Conservation (phyloP, 208 protist species). For the Trypanosoma theileri region DNA sequence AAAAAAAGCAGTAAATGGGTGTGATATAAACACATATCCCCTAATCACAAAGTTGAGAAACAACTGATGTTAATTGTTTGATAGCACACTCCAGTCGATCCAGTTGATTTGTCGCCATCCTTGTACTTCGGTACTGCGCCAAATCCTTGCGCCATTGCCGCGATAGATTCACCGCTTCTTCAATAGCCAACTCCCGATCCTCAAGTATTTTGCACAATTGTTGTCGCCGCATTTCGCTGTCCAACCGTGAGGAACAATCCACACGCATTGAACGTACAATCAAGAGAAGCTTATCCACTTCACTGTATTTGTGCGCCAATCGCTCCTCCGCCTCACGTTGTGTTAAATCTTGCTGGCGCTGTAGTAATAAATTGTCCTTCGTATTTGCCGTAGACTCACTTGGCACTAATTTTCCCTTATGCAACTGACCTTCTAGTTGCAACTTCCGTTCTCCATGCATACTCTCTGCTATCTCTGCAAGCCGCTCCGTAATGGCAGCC, state of each 20-base stretch:
- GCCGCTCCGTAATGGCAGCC: constrained; percentile 41
- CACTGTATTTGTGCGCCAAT: constrained; percentile 22
- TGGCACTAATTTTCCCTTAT: neutral
- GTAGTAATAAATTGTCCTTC: neutral
- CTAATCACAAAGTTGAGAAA: constrained; percentile 3
- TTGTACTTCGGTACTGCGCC: neutral
- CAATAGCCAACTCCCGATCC: constrained; percentile 24
- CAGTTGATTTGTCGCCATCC: neutral
- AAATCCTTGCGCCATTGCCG: constrained; percentile 11
- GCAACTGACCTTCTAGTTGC: constrained; percentile 26
- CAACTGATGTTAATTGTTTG: constrained; percentile 17
- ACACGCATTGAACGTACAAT: constrained; percentile 21
- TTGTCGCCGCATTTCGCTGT: neutral
- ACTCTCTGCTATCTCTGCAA: constrained; percentile 57
- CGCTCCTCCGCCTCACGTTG: constrained; percentile 23
- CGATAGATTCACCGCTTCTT: constrained; percentile 23
- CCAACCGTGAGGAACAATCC: neutral
- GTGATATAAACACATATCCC: constrained; percentile 6
- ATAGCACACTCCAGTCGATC: constrained; percentile 22
- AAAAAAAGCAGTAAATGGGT: constrained; percentile 15
- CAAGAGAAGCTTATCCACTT: constrained; percentile 29
- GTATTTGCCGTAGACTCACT: neutral
- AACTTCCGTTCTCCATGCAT: constrained; percentile 36
- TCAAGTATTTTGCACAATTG: constrained; percentile 10
- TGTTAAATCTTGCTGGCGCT: neutral